phyloP scores from a whole-genome alignment of 1,139 yeast genomes.

The Diutina rugosa region DNA sequence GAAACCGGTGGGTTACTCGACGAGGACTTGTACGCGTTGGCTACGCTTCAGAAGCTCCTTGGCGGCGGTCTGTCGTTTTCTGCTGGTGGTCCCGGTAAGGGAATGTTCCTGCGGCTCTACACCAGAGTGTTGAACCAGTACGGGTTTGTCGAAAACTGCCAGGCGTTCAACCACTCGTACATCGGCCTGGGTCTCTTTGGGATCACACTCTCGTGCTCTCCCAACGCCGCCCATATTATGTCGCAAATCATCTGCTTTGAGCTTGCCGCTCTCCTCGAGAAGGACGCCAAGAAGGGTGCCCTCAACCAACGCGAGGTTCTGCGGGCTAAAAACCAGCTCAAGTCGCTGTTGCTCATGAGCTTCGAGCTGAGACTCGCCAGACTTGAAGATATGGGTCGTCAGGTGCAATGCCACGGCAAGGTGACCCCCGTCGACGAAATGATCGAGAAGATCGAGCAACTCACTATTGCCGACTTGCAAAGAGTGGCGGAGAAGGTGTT shows the following conservation, averaged over 20 bases:
- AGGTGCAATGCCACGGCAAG: conserved; percentile 72
- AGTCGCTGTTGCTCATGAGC: conserved; percentile 85
- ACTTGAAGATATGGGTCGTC: conserved; percentile 91
- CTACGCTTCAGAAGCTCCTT: conserved; percentile 79
- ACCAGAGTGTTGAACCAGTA: conserved; percentile 85
- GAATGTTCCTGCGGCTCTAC: conserved; percentile 92
- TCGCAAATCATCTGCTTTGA: conserved; percentile 75
- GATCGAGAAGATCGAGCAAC: conserved; percentile 60
- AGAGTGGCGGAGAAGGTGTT: conserved; percentile 67
- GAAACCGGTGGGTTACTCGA: conserved; percentile 78
- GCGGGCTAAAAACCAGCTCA: conserved; percentile 86
- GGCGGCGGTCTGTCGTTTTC: conserved; percentile 98
- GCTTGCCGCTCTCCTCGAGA: conserved; percentile 46
- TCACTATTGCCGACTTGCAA: conserved; percentile 56
- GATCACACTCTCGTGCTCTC: conserved; percentile 71
- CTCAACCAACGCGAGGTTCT: conserved; percentile 56
- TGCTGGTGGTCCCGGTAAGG: conserved; percentile 99
- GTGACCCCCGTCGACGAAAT: conserved; percentile 74
- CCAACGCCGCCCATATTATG: conserved; percentile 74
- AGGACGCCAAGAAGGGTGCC: conserved; percentile 42
- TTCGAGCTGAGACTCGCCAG: conserved; percentile 85
- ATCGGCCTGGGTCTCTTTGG: conserved; percentile 89
- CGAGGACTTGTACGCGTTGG: conserved; percentile 83
- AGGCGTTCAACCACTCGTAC: conserved; percentile 82
- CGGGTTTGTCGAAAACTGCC: conserved; percentile 83